Evolutionary conservation across 176 grass and related monocot species (phyloP), one percentile per base, ranked within the genome.

Genomic region (Rhynchospora breviuscula): DNA sequence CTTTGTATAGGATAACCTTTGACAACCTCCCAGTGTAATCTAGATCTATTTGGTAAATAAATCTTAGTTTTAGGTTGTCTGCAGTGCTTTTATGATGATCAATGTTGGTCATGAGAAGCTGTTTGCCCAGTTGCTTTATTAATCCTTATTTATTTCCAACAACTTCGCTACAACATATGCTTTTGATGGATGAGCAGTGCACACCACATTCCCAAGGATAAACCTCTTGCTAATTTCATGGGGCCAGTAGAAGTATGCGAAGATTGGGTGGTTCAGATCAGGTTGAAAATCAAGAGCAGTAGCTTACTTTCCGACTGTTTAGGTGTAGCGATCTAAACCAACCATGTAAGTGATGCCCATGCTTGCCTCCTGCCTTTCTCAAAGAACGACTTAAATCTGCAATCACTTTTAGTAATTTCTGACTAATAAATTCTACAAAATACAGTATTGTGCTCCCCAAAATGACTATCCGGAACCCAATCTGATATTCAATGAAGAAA

Each of bases 21-120:
- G 21, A 76, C 6, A 54, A 54, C 70, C 46, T 48, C 21, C 10
- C 69, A 74, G 10, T 74, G 69, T 74, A 74, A 51, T 74, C 1
- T 51, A 25, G 44, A 51, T 74, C n/a, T 73, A 8, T 74, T 51
- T 74, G 69, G n/a, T 74, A 23, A 40, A 68, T 53, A 75, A 75
- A 53, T 26, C 5, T 76, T 76, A 29, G 47, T 54, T 76, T 48
- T 52, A 52, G 47, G 11, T 51, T 75, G 48, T 54, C 5, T 52
- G 72, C 26, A 52, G 45, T 75, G 21, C 46, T 76, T 76, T 31
- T 17, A 21, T 71, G 44, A 9, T 69, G 17, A 17, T 69, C 14
- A 45, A 14, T 23, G 48, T 51, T 74, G 11, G 19, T 25, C 18
- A 18, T 74, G 9, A 48, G 64, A 49, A 12, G 45, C 69, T 51